Evolutionary conservation across 805 yeast species (phyloP).

Genomic region (Candida nemodendra): DNA sequence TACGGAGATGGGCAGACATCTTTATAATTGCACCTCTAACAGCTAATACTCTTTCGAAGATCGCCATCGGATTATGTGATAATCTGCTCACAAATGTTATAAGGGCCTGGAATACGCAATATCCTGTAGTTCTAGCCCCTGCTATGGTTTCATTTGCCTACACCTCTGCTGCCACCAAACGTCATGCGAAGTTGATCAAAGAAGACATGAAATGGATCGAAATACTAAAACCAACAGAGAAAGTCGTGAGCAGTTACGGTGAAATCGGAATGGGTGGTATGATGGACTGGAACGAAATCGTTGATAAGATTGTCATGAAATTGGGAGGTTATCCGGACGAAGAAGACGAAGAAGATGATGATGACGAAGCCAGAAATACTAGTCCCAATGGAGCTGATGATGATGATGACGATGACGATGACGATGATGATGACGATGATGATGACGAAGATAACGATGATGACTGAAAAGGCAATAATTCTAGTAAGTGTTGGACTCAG

Average conservation of each 20-base stretch:
- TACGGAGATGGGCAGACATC: conserved; percentile 62
- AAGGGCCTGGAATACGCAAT: conserved; percentile 60
- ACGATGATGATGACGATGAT: conserved; percentile 24
- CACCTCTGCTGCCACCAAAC: conserved; percentile 52
- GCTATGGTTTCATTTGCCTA: conserved; percentile 63
- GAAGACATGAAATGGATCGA: conserved; percentile 67
- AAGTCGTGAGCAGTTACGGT: conserved; percentile 52
- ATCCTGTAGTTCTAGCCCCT: conserved; percentile 57
- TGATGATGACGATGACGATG: conserved; percentile 28
- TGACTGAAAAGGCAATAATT: too few species aligned
- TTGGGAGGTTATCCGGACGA: conserved; percentile 52
- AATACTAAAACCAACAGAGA: conserved; percentile 57
- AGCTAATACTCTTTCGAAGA: conserved; percentile 56
- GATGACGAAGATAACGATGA: conserved; percentile 32
- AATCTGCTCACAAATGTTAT: conserved; percentile 57
- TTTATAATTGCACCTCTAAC: conserved; percentile 56
- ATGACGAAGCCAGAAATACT: conserved; percentile 34
- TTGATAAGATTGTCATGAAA: conserved; percentile 50
- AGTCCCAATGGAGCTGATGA: conserved; percentile 34
- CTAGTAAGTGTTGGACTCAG: conserved; percentile 21
- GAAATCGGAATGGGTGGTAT: conserved; percentile 68
- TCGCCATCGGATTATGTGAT: conserved; percentile 57
- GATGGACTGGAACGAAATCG: conserved; percentile 68
- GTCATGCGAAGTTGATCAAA: conserved; percentile 51
- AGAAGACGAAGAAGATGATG: conserved; percentile 52